These are phyloP conservation scores for Neophaeococcomyces aloes DNA, from an alignment of 2,329 filamentous ascomycete genomes.

Conservation along the genomic window DNA sequence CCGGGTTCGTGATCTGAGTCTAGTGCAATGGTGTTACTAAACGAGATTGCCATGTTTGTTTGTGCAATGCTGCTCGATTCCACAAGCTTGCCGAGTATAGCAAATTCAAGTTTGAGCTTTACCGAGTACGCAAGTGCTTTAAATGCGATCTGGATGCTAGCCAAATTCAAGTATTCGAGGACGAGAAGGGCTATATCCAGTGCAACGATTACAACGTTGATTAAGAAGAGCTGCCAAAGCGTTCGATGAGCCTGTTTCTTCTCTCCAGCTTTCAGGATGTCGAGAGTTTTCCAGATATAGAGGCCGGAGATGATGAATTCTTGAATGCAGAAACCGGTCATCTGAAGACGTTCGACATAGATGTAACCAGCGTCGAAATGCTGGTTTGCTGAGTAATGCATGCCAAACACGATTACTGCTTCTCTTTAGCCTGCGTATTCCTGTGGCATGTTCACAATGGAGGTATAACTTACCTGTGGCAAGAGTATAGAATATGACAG, in stretches of 20 bases:
- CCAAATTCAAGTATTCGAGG: conserved; percentile 31
- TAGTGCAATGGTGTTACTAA: neutral
- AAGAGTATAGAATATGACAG: conserved; percentile 42
- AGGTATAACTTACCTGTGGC: conserved; percentile 22
- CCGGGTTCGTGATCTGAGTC: neutral
- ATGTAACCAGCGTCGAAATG: conserved; percentile 29
- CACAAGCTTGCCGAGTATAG: conserved; percentile 40
- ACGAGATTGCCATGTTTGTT: neutral
- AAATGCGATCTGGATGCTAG: conserved; percentile 31
- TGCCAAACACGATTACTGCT: conserved; percentile 9
- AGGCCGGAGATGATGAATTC: conserved; percentile 38
- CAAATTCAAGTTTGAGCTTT: conserved; percentile 45
- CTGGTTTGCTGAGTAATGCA: conserved; percentile 19
- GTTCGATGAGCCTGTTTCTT: conserved; percentile 7
- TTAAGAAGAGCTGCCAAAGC: conserved; percentile 46
- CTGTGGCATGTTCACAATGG: no score
- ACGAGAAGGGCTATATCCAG: conserved; percentile 36
- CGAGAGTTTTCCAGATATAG: conserved; percentile 45
- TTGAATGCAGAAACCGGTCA: conserved; percentile 37
- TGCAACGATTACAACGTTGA: conserved; percentile 37
- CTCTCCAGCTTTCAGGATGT: conserved; percentile 16
- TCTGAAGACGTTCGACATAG: conserved; percentile 36
- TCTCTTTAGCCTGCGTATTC: neutral
- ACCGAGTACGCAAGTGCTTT: conserved; percentile 30
- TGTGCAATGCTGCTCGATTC: conserved; percentile 5